A percentile compares a stretch with the other conserved stretches of the same genome.
phyloP scores from a whole-genome alignment of 805 yeast genomes.

The Saccharomycopsis lassenensis region DNA sequence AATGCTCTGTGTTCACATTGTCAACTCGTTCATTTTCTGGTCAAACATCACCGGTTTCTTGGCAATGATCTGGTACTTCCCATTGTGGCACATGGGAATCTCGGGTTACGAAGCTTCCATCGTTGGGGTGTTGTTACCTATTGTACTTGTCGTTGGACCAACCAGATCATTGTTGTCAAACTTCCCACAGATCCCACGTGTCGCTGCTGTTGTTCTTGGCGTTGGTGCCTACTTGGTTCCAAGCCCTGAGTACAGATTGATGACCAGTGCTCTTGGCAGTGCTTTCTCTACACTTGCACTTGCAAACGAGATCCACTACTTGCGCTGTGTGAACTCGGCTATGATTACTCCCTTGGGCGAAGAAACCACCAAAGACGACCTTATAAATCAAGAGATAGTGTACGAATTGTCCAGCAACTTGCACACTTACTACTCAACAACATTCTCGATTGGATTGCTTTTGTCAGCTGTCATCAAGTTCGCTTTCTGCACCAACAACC shows the following conservation, averaged over 20 bases:
- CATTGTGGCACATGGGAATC: conserved; percentile 96
- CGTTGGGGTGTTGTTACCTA: conserved; percentile 45
- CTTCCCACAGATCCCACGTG: conserved; percentile 44
- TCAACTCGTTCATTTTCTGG: conserved; percentile 79
- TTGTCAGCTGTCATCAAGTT: conserved; percentile 66
- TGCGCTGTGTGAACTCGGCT: no score
- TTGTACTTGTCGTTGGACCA: conserved; percentile 39
- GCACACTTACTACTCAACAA: conserved; percentile 31
- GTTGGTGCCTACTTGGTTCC: conserved; percentile 63
- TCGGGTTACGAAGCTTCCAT: conserved; percentile 84
- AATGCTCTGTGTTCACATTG: conserved; percentile 33
- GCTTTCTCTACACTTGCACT: conserved; percentile 52
- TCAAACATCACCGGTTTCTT: conserved; percentile 70
- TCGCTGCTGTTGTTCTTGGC: conserved; percentile 49
- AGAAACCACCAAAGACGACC: conserved; percentile 9
- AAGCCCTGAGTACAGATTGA: conserved; percentile 60
- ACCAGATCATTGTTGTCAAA: conserved; percentile 28
- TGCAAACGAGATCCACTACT: conserved; percentile 37
- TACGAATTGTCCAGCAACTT: conserved; percentile 23
- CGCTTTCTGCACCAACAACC: conserved; percentile 76
- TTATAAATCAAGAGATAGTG: conserved; percentile 19
- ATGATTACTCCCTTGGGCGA: no score
- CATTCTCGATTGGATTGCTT: conserved; percentile 63
- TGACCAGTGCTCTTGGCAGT: conserved; percentile 55
- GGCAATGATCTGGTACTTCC: conserved; percentile 92